A percentile compares a stretch with the other conserved stretches of the same genome.
Evolutionary conservation across 495 filamentous ascomycete species (phyloP).

Genomic region (Geoglossum glabrum): DNA sequence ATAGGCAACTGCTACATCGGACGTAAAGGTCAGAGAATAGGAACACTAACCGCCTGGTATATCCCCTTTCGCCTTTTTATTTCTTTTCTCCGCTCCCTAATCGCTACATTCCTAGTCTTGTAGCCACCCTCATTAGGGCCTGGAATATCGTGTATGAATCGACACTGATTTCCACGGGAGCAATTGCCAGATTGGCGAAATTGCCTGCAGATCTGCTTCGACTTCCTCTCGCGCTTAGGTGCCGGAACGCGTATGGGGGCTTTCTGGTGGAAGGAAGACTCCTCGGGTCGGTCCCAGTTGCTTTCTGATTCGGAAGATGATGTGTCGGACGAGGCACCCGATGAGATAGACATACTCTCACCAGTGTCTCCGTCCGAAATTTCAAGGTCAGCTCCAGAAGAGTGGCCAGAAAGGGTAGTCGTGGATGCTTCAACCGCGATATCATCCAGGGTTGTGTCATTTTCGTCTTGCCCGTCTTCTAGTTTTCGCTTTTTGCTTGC

Average conservation of each 20-base stretch:
- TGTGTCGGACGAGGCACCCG: neutral
- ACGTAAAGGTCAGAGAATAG: neutral
- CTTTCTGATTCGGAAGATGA: neutral
- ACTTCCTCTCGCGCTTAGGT: neutral
- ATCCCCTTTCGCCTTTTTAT: slow-evolving; percentile 4
- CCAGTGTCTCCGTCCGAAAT: neutral
- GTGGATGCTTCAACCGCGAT: neutral
- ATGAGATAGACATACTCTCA: neutral
- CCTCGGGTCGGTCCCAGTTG: neutral
- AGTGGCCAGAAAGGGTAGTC: neutral
- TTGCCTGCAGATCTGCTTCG: neutral
- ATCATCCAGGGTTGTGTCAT: neutral
- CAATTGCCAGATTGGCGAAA: neutral
- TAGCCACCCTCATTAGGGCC: neutral
- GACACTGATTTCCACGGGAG: neutral
- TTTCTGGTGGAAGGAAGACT: neutral
- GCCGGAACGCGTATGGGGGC: neutral
- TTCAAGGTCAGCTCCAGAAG: neutral
- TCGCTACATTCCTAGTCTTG: neutral
- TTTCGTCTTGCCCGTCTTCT: slow-evolving; percentile 2
- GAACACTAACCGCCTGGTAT: slow-evolving; percentile 5
- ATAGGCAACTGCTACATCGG: neutral
- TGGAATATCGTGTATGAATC: neutral
- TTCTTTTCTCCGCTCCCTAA: neutral
- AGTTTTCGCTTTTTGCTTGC: neutral